Base-by-base conservation (phyloP, 139 green algal genomes). In the Pedinophyceae sp. region DNA sequence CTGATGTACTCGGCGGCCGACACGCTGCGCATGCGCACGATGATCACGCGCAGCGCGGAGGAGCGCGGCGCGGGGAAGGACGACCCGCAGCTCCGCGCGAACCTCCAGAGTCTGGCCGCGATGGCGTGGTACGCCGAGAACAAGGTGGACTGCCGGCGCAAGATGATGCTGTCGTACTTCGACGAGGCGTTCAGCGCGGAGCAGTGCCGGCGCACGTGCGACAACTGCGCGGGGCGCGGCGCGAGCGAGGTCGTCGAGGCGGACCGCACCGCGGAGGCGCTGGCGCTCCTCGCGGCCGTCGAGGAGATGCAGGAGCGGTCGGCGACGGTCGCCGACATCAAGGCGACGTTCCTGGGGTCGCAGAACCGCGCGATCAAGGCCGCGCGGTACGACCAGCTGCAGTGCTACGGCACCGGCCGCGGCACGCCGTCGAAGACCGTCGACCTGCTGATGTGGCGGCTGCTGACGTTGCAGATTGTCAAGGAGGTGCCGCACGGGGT, bases 121-220 rank as follows among this genome's bases (percentile, higher is more conserved):
- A 90, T 94, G 83, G 80, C 84, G 50, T n/a, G 4, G 28, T 93
- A 88, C 58, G 81, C 74, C 45, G 78, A 94, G 71, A 80, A 86
- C 41, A 54, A 74, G 34, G 62, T 76, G 27, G 75, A 84, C 61
- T 94, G 85, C 62, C 66, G 85, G 4, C 68, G 85, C 23, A 64
- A 79, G 53, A 62, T 86, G 57, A 64, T 92, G 57, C 76, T 94
- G 67, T 41, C 61, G n/a, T 75, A 93, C 64, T 94, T 93, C 73
- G 82, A 73, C 1, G 83, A 94, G 68, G 15, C 20, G 7, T 93
- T 88, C 58, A 58, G 58, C 25, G 39, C 59, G 1, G 57, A 50
- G n/a, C 39, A 66, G 22, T 94, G 84, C 71, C 28, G 46, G 1
- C 51, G 54, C 51, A 84, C 72, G 7, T 93, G 84, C 62, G 82